Conservation (phyloP, 2,329 filamentous ascomycete genomes). For the Neopestalotiopsis sp. region DNA sequence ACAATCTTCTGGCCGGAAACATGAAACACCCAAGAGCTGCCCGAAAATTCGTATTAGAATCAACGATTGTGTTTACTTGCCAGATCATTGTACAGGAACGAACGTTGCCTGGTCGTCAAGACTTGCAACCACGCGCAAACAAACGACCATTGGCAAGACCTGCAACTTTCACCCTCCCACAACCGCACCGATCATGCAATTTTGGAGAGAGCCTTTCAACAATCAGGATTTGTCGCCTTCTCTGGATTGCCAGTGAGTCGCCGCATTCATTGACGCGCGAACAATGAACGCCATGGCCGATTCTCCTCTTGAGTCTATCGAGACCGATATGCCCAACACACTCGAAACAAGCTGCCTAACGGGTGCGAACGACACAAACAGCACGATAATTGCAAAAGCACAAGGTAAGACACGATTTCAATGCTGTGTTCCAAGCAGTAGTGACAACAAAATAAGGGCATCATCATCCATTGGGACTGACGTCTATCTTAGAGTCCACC, state of each 20-base stretch:
- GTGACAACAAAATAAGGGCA: too few species aligned
- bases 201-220: too few species aligned
- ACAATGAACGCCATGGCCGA: neutral
- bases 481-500: too few species aligned
- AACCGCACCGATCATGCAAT: too few species aligned
- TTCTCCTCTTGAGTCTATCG: neutral
- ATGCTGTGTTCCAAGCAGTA: too few species aligned
- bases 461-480: too few species aligned
- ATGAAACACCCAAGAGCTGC: too few species aligned
- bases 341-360: neutral
- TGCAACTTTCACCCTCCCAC: neutral
- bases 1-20: too few species aligned
- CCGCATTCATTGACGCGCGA: neutral
- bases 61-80: neutral
- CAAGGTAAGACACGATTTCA: neutral
- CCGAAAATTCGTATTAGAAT: too few species aligned
- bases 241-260: neutral
- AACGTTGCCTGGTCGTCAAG: neutral
- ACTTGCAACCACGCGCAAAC: neutral
- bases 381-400: too few species aligned
- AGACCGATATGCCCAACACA: neutral
- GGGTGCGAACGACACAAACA: neutral
- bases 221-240: too few species aligned
- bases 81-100: neutral
- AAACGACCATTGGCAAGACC: neutral